phyloP scores from a whole-genome alignment of 352 stramenopile genomes.

The Pythium aquatile region DNA sequence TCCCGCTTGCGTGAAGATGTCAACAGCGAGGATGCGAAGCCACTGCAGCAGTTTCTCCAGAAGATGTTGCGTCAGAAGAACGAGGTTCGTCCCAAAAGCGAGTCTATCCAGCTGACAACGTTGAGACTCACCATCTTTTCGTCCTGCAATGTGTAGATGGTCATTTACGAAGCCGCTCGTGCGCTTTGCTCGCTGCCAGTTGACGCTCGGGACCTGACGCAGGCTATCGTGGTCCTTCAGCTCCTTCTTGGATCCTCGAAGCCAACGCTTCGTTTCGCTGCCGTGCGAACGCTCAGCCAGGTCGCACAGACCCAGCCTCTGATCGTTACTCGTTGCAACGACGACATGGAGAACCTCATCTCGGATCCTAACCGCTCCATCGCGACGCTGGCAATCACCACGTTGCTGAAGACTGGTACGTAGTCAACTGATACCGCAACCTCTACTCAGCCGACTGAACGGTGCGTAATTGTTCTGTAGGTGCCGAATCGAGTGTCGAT shows the following conservation, averaged over 20 bases:
- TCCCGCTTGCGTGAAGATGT: slow-evolving; percentile 88
- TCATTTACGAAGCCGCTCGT: slow-evolving; percentile 98
- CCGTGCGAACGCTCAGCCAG: slow-evolving; percentile 95
- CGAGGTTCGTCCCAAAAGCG: slow-evolving; percentile 43
- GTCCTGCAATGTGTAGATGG: slow-evolving; percentile 80
- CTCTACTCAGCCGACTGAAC: neutral
- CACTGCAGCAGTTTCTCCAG: slow-evolving; percentile 92
- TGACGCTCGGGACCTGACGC: slow-evolving; percentile 94
- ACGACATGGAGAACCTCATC: slow-evolving; percentile 98
- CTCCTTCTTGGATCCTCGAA: slow-evolving; percentile 94
- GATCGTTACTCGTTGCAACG: slow-evolving; percentile 97
- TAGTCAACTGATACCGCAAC: neutral
- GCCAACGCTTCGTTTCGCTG: slow-evolving; percentile 94
- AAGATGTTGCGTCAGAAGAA: slow-evolving; percentile 96
- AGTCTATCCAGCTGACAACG: neutral
- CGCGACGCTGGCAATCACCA: slow-evolving; percentile 98
- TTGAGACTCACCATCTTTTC: neutral
- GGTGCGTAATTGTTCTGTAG: slow-evolving; percentile 20
- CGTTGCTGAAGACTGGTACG: slow-evolving; percentile 96
- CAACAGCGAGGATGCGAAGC: slow-evolving; percentile 73
- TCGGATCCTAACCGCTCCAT: slow-evolving; percentile 97
- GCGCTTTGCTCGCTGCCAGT: slow-evolving; percentile 95
- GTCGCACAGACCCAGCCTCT: slow-evolving; percentile 91
- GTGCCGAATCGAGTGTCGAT: slow-evolving; percentile 95
- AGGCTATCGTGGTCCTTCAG: slow-evolving; percentile 97